These are phyloP conservation scores for Vicia sativa DNA, from an alignment of 306 rosid species.

Conservation along the genomic window DNA sequence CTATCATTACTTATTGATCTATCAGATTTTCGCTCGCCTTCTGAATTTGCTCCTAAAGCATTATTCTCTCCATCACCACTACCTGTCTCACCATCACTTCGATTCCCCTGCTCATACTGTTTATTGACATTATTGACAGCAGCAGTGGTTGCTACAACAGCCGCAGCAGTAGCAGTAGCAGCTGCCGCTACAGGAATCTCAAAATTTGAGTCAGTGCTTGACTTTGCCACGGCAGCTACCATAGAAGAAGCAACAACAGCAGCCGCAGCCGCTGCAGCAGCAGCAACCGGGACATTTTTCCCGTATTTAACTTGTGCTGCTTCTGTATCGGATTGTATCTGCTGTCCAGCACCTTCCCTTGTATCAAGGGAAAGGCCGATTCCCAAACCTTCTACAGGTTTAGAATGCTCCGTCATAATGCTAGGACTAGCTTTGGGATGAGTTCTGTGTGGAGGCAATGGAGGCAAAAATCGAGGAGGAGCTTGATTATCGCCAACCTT, in stretches of 20 bases:
- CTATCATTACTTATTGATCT: conserved; percentile 73
- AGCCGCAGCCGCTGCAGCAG: conserved; percentile 95
- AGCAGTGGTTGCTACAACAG: conserved; percentile 95
- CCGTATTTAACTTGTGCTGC: conserved; percentile 60
- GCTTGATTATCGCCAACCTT: conserved; percentile 42
- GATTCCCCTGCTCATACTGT: conserved; percentile 75
- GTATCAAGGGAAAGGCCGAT: conserved; percentile 51
- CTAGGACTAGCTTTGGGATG: conserved; percentile 60
- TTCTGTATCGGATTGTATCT: conserved; percentile 51
- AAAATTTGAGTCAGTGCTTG: conserved; percentile 63
- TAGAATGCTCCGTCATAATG: conserved; percentile 54
- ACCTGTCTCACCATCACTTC: conserved; percentile 70
- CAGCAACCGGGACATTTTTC: conserved; percentile 90
- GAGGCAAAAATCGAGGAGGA: conserved; percentile 67
- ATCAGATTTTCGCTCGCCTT: conserved; percentile 82
- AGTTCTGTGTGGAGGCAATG: conserved; percentile 60
- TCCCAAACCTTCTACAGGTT: conserved; percentile 68
- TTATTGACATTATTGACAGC: conserved; percentile 85
- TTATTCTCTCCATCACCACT: conserved; percentile 63
- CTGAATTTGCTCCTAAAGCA: conserved; percentile 56
- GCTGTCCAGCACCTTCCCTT: conserved; percentile 55
- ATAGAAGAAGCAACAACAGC: conserved; percentile 97
- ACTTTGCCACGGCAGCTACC: conserved; percentile 86
- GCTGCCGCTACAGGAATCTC: conserved; percentile 97
- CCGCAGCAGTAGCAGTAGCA: conserved; percentile 98